Conservation (phyloP, 1,284 basidiomycete species). For the Naganishia cerealis region DNA sequence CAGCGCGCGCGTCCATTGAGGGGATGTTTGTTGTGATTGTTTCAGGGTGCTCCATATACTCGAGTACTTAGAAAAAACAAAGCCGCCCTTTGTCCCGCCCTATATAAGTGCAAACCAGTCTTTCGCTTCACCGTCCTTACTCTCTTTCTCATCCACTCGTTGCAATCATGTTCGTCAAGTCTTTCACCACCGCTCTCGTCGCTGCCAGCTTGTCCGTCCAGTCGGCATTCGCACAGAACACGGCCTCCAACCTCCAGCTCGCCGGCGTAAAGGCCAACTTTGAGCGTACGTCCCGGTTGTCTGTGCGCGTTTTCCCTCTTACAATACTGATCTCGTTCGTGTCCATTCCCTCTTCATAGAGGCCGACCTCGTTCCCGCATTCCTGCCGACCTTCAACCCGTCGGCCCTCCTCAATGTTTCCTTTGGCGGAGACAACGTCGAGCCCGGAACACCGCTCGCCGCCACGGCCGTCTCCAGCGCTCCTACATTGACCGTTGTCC, state of each 20-base stretch:
- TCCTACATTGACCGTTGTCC: conserved; percentile 32
- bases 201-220: conserved; percentile 22
- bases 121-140: conserved; percentile 2
- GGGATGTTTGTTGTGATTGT: too few species aligned
- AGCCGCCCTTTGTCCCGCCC: too few species aligned
- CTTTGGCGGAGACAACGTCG: conserved; percentile 58
- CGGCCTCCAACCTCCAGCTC: conserved; percentile 36
- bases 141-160: not conserved
- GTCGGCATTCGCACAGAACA: conserved; percentile 15
- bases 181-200: conserved; percentile 27
- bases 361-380: conserved; percentile 62
- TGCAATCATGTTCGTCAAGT: conserved; percentile 29
- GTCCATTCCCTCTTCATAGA: conserved; percentile 34
- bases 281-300: conserved; percentile 38
- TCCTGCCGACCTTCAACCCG: conserved; percentile 63
- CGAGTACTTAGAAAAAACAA: too few species aligned
- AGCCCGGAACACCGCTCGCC: conserved; percentile 63
- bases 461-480: conserved; percentile 52
- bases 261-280: conserved; percentile 47
- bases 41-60: too few species aligned
- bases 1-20: too few species aligned
- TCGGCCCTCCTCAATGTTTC: conserved; percentile 60
- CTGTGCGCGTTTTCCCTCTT: not conserved
- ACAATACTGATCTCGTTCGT: not conserved
- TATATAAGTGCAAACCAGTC: too few species aligned